Percentiles rank a stretch among this genome's conserved stretches.
These are phyloP conservation scores for Saccharomyces hybrid DNA, from an alignment of 1,139 yeast species.

Conservation along the genomic window DNA sequence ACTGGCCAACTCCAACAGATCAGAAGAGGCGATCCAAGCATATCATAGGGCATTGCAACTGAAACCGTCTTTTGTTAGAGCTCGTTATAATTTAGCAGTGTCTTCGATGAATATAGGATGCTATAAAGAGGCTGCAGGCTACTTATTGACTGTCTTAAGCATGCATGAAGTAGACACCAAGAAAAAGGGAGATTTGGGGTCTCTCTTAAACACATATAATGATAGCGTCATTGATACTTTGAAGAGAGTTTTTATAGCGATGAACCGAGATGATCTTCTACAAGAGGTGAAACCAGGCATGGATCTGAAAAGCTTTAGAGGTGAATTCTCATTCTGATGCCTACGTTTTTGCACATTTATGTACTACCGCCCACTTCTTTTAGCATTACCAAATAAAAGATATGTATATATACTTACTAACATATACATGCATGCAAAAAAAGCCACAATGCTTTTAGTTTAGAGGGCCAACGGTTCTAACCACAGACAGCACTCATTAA, in stretches of 20 bases:
- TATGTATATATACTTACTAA: too few relatives aligned
- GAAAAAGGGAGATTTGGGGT: conserved; percentile 16
- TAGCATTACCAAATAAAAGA: neutral
- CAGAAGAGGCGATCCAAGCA: conserved; percentile 95
- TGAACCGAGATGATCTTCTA: conserved; percentile 86
- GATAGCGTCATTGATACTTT: conserved; percentile 81
- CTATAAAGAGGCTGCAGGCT: conserved; percentile 93
- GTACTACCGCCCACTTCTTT: neutral
- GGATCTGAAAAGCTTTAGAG: conserved; percentile 67
- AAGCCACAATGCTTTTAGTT: too few relatives aligned
- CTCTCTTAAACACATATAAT: conserved; percentile 48
- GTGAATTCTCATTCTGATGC: conserved; percentile 58
- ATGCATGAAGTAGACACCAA: conserved; percentile 79
- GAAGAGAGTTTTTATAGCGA: conserved; percentile 83
- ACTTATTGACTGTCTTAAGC: conserved; percentile 76
- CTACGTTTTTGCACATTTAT: neutral
- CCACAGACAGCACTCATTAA: too few relatives aligned
- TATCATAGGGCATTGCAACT: conserved; percentile 80
- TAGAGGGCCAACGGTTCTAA: too few relatives aligned
- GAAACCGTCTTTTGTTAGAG: conserved; percentile 93
- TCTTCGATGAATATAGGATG: conserved; percentile 95
- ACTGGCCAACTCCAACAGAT: conserved; percentile 80
- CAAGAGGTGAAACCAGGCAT: conserved; percentile 77
- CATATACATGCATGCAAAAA: too few relatives aligned
- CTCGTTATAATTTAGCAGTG: conserved; percentile 90